These are phyloP conservation scores for Exserohilum rostratum DNA, from an alignment of 2,329 filamentous ascomycete genomes.

Conservation along the genomic window DNA sequence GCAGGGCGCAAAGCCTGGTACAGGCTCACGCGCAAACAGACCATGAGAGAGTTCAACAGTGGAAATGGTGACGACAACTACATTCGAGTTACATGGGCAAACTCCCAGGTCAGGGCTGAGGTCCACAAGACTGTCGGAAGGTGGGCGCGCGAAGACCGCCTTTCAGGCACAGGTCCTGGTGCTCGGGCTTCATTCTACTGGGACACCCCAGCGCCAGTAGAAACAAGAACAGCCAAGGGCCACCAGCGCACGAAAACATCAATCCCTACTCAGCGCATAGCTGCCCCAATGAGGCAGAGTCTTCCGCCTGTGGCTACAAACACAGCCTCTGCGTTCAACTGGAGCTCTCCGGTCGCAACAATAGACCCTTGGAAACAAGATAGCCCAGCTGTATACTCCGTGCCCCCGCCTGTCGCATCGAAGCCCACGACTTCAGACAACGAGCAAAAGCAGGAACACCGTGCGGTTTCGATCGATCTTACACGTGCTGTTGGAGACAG, in stretches of 20 bases:
- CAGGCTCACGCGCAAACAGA: slow-evolving; percentile 47
- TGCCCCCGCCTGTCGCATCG: slow-evolving; percentile 23
- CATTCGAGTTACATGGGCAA: slow-evolving; percentile 47
- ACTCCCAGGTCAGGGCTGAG: slow-evolving; percentile 41
- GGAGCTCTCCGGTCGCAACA: slow-evolving; percentile 38
- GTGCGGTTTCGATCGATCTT: slow-evolving; percentile 20
- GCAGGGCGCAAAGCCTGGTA: slow-evolving; percentile 50
- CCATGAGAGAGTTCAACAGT: slow-evolving; percentile 47
- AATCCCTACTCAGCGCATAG: slow-evolving; percentile 21
- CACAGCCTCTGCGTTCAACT: slow-evolving; percentile 40
- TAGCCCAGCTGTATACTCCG: slow-evolving; percentile 18
- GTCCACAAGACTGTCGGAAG: slow-evolving; percentile 43
- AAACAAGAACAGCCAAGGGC: slow-evolving; percentile 15
- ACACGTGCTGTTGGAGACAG: slow-evolving; percentile 8
- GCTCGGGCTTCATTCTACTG: slow-evolving; percentile 47
- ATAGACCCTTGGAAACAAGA: slow-evolving; percentile 29
- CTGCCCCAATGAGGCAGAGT: slow-evolving; percentile 24
- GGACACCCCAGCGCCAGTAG: slow-evolving; percentile 38
- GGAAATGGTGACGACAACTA: slow-evolving; percentile 45
- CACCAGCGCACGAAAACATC: slow-evolving; percentile 37
- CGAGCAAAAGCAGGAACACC: slow-evolving; percentile 26
- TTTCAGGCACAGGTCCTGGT: slow-evolving; percentile 44
- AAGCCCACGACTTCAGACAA: slow-evolving; percentile 23
- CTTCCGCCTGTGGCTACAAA: slow-evolving; percentile 30
- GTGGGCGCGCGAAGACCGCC: slow-evolving; percentile 48